These are phyloP conservation scores for Auricularia sp. DNA, from an alignment of 768 basidiomycete species.

Conservation along the genomic window DNA sequence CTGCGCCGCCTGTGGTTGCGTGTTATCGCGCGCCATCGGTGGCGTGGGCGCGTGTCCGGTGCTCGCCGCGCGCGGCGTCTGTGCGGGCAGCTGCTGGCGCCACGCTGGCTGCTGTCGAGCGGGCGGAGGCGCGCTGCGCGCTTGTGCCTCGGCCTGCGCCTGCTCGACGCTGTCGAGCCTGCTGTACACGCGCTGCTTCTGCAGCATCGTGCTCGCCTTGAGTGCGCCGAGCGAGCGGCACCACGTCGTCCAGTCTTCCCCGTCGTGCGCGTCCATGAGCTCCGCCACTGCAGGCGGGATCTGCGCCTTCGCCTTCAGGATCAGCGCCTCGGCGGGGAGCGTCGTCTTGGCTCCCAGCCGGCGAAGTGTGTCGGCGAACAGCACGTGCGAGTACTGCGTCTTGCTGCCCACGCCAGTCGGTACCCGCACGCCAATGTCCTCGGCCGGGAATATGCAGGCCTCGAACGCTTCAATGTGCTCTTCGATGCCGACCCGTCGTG, in stretches of 20 bases:
- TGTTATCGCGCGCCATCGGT: too few relatives aligned
- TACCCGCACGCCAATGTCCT: background rate
- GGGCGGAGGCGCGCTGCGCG: background rate
- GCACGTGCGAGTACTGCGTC: background rate
- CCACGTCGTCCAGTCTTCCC: background rate
- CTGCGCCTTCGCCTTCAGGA: background rate
- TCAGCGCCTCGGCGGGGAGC: background rate
- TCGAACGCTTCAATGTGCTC: background rate
- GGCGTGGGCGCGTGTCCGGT: too few relatives aligned
- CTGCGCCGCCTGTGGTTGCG: background rate
- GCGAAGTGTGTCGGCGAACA: background rate
- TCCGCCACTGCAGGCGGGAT: background rate
- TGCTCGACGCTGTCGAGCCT: background rate
- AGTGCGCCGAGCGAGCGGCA: background rate
- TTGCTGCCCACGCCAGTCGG: background rate
- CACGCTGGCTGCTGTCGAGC: background rate
- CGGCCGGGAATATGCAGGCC: background rate
- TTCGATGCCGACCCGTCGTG: background rate
- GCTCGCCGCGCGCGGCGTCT: background rate
- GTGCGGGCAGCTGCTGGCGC: background rate
- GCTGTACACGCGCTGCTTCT: background rate
- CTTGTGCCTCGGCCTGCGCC: too few relatives aligned
- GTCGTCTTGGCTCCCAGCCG: background rate
- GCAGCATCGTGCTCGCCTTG: background rate
- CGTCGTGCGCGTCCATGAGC: background rate